Base-by-base conservation (phyloP, 306 rosid genomes). In the Prinsepia uniflora region DNA sequence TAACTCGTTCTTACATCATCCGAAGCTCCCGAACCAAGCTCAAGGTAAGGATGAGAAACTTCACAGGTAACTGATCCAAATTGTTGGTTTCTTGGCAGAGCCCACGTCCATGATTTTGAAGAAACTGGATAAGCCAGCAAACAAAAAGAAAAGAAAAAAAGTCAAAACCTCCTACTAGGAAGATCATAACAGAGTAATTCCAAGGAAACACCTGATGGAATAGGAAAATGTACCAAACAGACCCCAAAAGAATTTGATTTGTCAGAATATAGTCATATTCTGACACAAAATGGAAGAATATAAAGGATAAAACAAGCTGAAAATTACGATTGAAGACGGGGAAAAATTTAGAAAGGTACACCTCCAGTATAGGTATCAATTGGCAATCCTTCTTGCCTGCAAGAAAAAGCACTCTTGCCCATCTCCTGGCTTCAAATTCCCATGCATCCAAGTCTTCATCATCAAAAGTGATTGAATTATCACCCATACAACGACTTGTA, bases 331-430 rank as follows among this genome's bases (percentile, higher is more conserved):
- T 61, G 52, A 44, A 67, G 30, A 43, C 19, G 43, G 41, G 59
- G 76, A 30, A 54, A 68, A 56, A 67, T 24, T 24, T 24, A 0
- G 2, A 24, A 40, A 68, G 76, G 45, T 80, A 61, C 78, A 93
- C 98, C 94, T 17, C 73, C 64, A 87, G 80, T 75, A 83, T 81
- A 41, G 94, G 88, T 58, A 57, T 79, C 78, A 90, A 79, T 65
- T 73, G 82, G 81, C 61, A 67, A 69, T 88, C 96, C 84, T 82
- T 80, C 80, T 80, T 79, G 78, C 82, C 72, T 48, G 83, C 84
- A 67, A 93, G 88, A 57, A 93, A 85, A 86, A 90, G 86, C 70
- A 93, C 87, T 80, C 96, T 83, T 71, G 97, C 85, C 98, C 98
- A 93, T 81, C 96, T 79, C 80, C 84, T 88, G 0, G 92, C 92